These are phyloP conservation scores for Hypomontagnella monticulosa DNA, from an alignment of 495 filamentous ascomycete genomes.

Conservation along the genomic window DNA sequence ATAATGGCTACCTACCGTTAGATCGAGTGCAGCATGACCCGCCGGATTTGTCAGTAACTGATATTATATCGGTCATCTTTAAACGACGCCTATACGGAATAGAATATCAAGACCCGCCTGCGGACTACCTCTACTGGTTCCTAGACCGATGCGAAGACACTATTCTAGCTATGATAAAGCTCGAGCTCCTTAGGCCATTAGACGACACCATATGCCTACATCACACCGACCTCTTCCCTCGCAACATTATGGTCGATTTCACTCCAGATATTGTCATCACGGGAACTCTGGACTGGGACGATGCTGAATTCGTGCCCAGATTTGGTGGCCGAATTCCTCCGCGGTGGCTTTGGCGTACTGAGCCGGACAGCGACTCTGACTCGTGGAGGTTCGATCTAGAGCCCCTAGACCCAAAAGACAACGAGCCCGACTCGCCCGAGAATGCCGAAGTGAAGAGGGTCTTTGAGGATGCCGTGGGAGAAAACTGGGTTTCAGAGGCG, in stretches of 20 bases:
- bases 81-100: too few relatives aligned
- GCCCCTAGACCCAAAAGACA: background rate
- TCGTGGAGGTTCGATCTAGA: too few relatives aligned
- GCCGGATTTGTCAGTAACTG: too few relatives aligned
- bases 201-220: constrained; percentile 9
- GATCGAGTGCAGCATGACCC: too few relatives aligned
- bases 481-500: constrained; percentile 17
- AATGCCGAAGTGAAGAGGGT: constrained; percentile 11
- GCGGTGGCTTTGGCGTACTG: constrained; percentile 22
- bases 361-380: too few relatives aligned
- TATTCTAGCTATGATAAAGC: constrained; percentile 7
- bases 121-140: too few relatives aligned
- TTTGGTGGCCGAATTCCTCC: constrained; percentile 6
- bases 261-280: constrained; percentile 15
- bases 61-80: too few relatives aligned
- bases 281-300: constrained; percentile 24
- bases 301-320: constrained; percentile 11
- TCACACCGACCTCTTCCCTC: constrained; percentile 22
- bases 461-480: constrained; percentile 13
- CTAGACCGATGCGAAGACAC: too few relatives aligned
- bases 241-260: constrained; percentile 31
- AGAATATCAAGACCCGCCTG: too few relatives aligned
- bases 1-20: too few relatives aligned
- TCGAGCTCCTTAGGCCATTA: background rate
- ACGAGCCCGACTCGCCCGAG: background rate